Evolutionary conservation across 805 yeast species (phyloP), one percentile per base, ranked within the genome.

Genomic region (Saturnispora quitensis): DNA sequence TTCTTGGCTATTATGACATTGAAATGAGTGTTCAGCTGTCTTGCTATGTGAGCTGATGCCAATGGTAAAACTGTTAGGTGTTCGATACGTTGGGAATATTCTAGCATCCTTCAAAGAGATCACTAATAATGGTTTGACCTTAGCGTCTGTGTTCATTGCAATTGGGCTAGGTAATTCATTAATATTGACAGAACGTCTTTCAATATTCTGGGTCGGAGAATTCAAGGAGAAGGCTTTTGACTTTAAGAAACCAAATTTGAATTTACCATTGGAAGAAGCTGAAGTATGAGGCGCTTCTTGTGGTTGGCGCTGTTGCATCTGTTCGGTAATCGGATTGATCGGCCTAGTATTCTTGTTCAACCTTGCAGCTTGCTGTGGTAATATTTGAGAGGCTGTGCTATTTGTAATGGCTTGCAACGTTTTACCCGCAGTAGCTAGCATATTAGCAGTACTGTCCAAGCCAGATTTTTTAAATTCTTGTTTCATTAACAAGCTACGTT

Each of bases 201-300:
- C 65, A 9, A 40, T 24, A 10, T 40, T 47, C 2, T 25, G 28
- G 25, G 12, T 27, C 5, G 43, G 12, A n/a, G 67, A 77, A 56
- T 73, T 75, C 44, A 80, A 70, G 1, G 85, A 75, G 56, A 84
- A 84, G 27, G 87, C 83, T 50, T 86, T 73, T 1, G 80, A 70
- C 15, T 61, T 62, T 33, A 69, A 59, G 15, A 69, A 54, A 3
- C 69, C 68, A 18, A 66, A 55, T 46, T 58, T 66, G 44, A 63
- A 65, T 34, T 61, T 62, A 4, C 42, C 54, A 20, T 40, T 53
- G 40, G 48, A 42, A 22, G 43, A 12, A 17, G 51, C 31, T 35
- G 55, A 20, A 17, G 55, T 8, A 35, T 28, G 27, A 25, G 34
- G 5, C 15, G 46, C 9, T 15, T 45, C 33, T 17, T 33, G 55